Conservation (phyloP, 2,329 filamentous ascomycete genomes). For the Colletotrichum plurivorum region DNA sequence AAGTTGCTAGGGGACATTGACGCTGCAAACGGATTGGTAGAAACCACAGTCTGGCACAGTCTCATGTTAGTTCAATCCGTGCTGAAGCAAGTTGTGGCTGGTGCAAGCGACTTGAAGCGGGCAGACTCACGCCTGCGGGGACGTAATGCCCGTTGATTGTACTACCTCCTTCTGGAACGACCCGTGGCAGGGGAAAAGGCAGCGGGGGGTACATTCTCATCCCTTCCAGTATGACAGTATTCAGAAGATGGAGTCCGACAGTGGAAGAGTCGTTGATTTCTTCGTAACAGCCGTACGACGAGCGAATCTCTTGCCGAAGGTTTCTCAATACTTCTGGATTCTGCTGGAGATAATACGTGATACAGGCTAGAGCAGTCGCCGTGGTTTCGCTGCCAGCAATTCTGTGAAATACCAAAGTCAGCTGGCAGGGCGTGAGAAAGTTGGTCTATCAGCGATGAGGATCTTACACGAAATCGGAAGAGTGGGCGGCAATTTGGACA, state of each 20-base stretch:
- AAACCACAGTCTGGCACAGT: background rate
- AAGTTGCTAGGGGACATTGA: conserved; percentile 8
- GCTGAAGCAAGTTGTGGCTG: no score
- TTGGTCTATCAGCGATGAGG: background rate
- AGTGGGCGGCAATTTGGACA: conserved; percentile 46
- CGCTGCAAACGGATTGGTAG: conserved; percentile 9
- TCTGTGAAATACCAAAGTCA: background rate
- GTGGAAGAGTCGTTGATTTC: conserved; percentile 41
- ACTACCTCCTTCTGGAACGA: conserved; percentile 31
- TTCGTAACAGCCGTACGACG: conserved; percentile 37
- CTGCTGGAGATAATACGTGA: conserved; percentile 43
- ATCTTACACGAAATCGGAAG: conserved; percentile 44
- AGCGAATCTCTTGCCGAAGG: conserved; percentile 45
- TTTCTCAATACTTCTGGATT: conserved; percentile 1
- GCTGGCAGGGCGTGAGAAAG: background rate
- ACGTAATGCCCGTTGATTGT: conserved; percentile 4
- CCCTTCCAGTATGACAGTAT: conserved; percentile 36
- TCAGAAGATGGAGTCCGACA: conserved; percentile 30
- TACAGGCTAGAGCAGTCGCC: conserved; percentile 55
- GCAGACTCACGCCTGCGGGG: background rate
- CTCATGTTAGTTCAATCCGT: background rate
- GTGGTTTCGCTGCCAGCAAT: conserved; percentile 61
- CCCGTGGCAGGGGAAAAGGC: conserved; percentile 32
- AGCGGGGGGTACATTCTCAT: conserved; percentile 38
- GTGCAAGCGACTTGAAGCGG: background rate